Evolutionary conservation across 257 asterid species (phyloP).

Genomic region (Thymus mandschuricus): DNA sequence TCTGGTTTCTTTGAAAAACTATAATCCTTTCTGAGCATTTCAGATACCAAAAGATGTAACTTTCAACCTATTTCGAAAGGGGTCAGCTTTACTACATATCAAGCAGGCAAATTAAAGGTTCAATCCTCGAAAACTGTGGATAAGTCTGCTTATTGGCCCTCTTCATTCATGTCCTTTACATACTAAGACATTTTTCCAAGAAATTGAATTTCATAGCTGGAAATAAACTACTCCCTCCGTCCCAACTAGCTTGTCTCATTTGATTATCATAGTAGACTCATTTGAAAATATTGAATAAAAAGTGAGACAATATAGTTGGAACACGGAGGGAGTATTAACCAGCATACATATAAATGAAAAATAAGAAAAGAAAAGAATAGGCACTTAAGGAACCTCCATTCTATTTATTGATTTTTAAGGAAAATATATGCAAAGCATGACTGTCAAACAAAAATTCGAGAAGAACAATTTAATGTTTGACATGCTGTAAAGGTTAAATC

Average conservation of each 20-base stretch:
- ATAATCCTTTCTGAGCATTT: conserved; percentile 1
- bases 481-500: conserved; percentile 10
- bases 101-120: conserved; percentile 3
- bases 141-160: neutral
- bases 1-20: conserved; percentile 2
- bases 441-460: neutral
- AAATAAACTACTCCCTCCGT: no score
- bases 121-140: neutral
- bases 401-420: neutral
- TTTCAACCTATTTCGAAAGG: conserved; percentile 9
- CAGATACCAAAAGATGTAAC: conserved; percentile 9
- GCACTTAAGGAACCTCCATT: conserved; percentile 1
- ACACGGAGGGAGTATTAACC: no score
- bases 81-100: conserved; percentile 3
- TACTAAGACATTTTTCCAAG: no score
- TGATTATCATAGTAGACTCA: no score
- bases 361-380: neutral
- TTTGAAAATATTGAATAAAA: no score
- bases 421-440: neutral
- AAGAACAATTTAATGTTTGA: neutral
- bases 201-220: no score
- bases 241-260: no score
- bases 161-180: neutral
- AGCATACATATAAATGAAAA: neutral
- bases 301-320: no score